Percentiles rank a stretch among this genome's conserved stretches.
These are phyloP conservation scores for Pseudogymnoascus sp. DNA, from an alignment of 2,329 filamentous ascomycete genomes.

Conservation along the genomic window DNA sequence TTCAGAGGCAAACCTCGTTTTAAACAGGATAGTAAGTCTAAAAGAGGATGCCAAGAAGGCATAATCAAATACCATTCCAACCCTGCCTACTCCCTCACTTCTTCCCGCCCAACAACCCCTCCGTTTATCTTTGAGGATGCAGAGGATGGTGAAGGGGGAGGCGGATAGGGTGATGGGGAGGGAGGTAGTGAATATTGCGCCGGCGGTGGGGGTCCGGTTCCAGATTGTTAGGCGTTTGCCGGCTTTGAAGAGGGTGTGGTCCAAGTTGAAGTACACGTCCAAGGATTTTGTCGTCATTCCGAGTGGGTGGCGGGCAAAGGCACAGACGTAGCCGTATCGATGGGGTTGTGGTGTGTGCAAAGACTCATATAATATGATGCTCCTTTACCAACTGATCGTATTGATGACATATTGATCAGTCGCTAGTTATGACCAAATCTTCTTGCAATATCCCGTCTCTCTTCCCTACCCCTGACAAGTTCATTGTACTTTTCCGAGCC, in stretches of 20 bases:
- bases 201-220: slow-evolving; percentile 21
- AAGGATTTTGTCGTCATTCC: slow-evolving; percentile 6
- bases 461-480: slow-evolving; percentile 10
- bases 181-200: slow-evolving; percentile 10
- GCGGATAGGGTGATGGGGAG: slow-evolving; percentile 14
- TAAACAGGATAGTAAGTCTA: slow-evolving; percentile 75
- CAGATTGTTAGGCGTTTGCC: slow-evolving; percentile 21
- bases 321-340: too few species aligned
- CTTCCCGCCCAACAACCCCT: not conserved
- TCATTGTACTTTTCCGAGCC: slow-evolving; percentile 8
- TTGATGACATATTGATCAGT: too few species aligned
- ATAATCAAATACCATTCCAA: not conserved
- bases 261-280: slow-evolving; percentile 23
- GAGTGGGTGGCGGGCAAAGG: too few species aligned
- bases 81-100: not conserved
- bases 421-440: not conserved
- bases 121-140: slow-evolving; percentile 14
- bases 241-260: slow-evolving; percentile 18
- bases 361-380: too few species aligned
- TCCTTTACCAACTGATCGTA: too few species aligned
- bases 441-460: slow-evolving; percentile 12
- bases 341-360: too few species aligned
- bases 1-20: slow-evolving; percentile 65
- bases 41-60: not conserved
- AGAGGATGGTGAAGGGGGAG: slow-evolving; percentile 21